Conservation (phyloP, 2,329 filamentous ascomycete species). For the Hirsutella thompsonii region DNA sequence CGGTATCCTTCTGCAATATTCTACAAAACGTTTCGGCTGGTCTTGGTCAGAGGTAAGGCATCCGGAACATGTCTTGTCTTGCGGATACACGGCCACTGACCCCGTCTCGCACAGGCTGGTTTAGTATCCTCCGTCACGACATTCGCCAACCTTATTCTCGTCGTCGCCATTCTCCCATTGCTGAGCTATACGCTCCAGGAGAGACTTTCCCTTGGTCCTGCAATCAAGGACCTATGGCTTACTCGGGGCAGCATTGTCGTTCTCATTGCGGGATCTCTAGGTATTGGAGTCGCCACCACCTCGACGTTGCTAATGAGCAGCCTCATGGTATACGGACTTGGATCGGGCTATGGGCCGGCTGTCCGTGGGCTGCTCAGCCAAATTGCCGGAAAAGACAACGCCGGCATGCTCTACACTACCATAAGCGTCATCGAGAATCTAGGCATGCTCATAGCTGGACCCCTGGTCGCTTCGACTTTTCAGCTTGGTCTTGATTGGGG, state of each 20-base stretch:
- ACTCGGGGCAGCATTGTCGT: background rate
- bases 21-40: constrained; percentile 6
- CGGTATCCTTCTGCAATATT: constrained; percentile 7
- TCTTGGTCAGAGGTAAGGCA: constrained; percentile 5
- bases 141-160: background rate
- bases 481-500: constrained; percentile 6
- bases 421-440: constrained; percentile 8
- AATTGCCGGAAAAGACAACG: constrained; percentile 4
- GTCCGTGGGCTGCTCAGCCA: constrained; percentile 7
- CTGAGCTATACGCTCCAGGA: background rate
- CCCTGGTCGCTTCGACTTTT: constrained; percentile 7
- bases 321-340: background rate
- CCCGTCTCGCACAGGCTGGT: background rate
- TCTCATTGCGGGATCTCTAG: constrained; percentile 3
- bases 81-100: background rate
- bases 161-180: background rate
- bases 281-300: background rate
- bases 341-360: background rate
- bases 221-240: constrained; percentile 1
- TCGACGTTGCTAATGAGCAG: background rate
- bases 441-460: constrained; percentile 7
- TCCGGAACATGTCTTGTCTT: background rate
- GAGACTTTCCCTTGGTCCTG: background rate
- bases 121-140: constrained; percentile 3
- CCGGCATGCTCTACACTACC: constrained; percentile 7